Conservation (phyloP, 73 alveolate species). For the Stentor coeruleus region DNA sequence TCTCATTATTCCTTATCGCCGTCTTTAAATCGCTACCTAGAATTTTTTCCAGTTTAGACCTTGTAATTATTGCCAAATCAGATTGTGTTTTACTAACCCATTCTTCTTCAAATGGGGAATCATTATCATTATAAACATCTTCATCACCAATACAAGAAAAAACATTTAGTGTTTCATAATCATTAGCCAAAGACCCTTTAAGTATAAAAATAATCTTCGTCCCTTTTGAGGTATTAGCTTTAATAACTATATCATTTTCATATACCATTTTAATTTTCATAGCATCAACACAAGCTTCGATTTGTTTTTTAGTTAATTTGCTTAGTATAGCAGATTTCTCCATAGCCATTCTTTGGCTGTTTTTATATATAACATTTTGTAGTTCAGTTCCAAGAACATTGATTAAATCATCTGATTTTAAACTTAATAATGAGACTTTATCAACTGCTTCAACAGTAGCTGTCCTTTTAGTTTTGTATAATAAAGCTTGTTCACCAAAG, state of each 20-base stretch:
- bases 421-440: neutral
- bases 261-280: constrained; percentile 26
- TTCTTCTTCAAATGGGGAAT: neutral
- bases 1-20: constrained; percentile 18
- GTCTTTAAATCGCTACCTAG: constrained; percentile 27
- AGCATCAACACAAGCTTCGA: constrained; percentile 29
- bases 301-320: constrained; percentile 29
- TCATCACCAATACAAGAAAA: constrained; percentile 36
- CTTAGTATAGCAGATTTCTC: neutral
- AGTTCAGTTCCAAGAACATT: constrained; percentile 26
- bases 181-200: constrained; percentile 26
- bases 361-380: constrained; percentile 16
- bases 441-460: constrained; percentile 22
- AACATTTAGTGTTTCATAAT: constrained; percentile 14
- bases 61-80: constrained; percentile 44
- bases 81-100: constrained; percentile 34
- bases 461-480: constrained; percentile 14
- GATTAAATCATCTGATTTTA: constrained; percentile 3
- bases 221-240: constrained; percentile 26
- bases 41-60: constrained; percentile 33
- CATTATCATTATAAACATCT: constrained; percentile 1
- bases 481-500: constrained; percentile 24
- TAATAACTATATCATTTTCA: constrained; percentile 35
- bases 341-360: neutral
- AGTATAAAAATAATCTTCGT: constrained; percentile 35